Conservation (phyloP, 306 rosid species). For the Trifolium dubium region DNA sequence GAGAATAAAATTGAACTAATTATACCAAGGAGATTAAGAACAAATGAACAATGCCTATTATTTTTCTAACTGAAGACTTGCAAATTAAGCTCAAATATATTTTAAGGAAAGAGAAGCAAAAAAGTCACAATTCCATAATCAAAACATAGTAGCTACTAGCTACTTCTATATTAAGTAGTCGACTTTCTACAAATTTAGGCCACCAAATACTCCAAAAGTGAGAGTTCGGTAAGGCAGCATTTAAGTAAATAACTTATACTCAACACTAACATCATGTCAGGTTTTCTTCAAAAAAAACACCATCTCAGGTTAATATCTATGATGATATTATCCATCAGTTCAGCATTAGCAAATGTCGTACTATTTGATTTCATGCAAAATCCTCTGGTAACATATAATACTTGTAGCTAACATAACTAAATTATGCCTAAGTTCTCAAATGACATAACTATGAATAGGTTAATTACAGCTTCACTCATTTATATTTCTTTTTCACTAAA, state of each 20-base stretch:
- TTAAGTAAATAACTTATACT: too few species aligned
- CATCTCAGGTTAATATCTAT: too few species aligned
- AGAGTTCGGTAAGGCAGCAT: too few species aligned
- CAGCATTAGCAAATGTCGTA: constrained; percentile 1
- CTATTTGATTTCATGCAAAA: constrained; percentile 17
- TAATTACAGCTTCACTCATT: constrained; percentile 12
- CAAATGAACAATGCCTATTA: not conserved
- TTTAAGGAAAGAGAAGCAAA: not conserved
- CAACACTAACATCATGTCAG: too few species aligned
- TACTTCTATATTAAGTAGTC: not conserved
- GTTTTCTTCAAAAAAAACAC: too few species aligned
- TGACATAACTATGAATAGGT: constrained; percentile 2
- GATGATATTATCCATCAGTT: not conserved
- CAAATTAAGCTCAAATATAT: not conserved
- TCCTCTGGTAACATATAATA: not conserved
- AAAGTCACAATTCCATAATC: not conserved
- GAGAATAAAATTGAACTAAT: constrained; percentile 3
- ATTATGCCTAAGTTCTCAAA: not conserved
- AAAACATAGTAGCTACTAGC: constrained; percentile 13
- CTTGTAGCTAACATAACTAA: not conserved
- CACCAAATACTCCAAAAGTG: too few species aligned
- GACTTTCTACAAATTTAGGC: too few species aligned
- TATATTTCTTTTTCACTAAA: not conserved
- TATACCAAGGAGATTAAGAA: constrained; percentile 1
- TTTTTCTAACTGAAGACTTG: constrained; percentile 13